These are phyloP conservation scores for Lotmaria passim DNA, from an alignment of 208 protist species.

Conservation along the genomic window DNA sequence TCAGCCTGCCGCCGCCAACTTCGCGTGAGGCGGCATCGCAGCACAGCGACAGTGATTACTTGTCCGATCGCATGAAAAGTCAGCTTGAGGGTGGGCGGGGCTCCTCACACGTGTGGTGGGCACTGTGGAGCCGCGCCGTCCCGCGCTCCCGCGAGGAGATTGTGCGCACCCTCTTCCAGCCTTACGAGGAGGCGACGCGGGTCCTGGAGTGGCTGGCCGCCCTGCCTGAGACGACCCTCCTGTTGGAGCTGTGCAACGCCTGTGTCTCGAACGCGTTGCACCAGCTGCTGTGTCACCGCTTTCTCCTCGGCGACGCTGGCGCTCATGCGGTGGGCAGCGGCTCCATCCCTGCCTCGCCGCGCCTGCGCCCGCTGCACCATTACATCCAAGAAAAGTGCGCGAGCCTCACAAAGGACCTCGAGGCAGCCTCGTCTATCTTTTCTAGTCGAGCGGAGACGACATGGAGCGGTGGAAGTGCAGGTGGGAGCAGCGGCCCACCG, in stretches of 20 bases:
- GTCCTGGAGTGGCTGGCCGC: slow-evolving; percentile 65
- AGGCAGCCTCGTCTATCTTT: slow-evolving; percentile 37
- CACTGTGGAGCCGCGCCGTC: slow-evolving; percentile 60
- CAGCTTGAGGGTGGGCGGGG: slow-evolving; percentile 13
- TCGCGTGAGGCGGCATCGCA: neutral
- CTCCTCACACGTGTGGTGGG: slow-evolving; percentile 67
- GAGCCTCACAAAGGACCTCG: slow-evolving; percentile 47
- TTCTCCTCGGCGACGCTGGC: slow-evolving; percentile 41
- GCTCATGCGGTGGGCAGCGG: too few species aligned
- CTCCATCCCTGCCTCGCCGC: slow-evolving; percentile 12
- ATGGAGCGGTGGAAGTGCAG: neutral
- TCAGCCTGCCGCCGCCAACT: slow-evolving; percentile 15
- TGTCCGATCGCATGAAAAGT: slow-evolving; percentile 77
- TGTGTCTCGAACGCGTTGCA: slow-evolving; percentile 66
- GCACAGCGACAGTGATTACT: slow-evolving; percentile 54
- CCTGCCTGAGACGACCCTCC: slow-evolving; percentile 35
- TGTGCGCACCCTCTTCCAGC: slow-evolving; percentile 43
- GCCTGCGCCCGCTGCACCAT: slow-evolving; percentile 33
- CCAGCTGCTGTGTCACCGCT: slow-evolving; percentile 68
- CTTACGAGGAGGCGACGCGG: slow-evolving; percentile 46
- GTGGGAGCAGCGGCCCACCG: neutral
- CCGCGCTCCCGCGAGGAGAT: slow-evolving; percentile 66
- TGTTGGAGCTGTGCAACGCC: slow-evolving; percentile 63
- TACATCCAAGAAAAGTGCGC: slow-evolving; percentile 41
- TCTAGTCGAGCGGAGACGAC: neutral